Conservation (phyloP, 2,329 filamentous ascomycete species). For the Stachybotrys elegans region DNA sequence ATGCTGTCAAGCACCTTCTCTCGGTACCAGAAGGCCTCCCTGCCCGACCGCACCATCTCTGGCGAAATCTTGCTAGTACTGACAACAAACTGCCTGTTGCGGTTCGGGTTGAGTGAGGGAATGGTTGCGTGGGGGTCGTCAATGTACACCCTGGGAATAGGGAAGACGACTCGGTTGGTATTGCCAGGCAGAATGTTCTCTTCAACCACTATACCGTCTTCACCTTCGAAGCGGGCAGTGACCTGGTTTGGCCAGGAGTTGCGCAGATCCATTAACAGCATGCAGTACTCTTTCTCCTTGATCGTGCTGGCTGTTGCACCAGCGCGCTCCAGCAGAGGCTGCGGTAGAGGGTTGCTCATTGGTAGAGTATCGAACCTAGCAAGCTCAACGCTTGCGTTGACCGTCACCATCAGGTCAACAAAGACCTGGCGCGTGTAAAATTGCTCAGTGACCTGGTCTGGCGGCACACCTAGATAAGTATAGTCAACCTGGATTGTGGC, state of each 20-base stretch:
- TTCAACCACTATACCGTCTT: constrained; percentile 43
- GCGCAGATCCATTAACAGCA: constrained; percentile 76
- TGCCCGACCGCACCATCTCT: constrained; percentile 68
- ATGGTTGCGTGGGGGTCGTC: constrained; percentile 73
- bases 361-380: constrained; percentile 74
- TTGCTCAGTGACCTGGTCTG: constrained; percentile 61
- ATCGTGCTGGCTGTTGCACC: constrained; percentile 22
- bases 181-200: constrained; percentile 61
- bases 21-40: constrained; percentile 89
- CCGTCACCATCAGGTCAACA: constrained; percentile 78
- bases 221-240: constrained; percentile 55
- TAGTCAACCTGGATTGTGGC: constrained; percentile 83
- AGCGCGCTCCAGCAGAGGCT: constrained; percentile 49
- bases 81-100: constrained; percentile 90
- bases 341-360: constrained; percentile 62
- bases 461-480: constrained; percentile 67
- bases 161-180: constrained; percentile 69
- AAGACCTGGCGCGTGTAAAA: constrained; percentile 84
- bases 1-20: constrained; percentile 72
- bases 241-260: constrained; percentile 87
- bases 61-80: constrained; percentile 74
- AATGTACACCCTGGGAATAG: constrained; percentile 70
- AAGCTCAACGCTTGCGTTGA: constrained; percentile 86
- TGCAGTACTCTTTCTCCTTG: constrained; percentile 62
- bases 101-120: constrained; percentile 72